Conservation (phyloP, 2,329 filamentous ascomycete genomes). For the Aspergillus latus region DNA sequence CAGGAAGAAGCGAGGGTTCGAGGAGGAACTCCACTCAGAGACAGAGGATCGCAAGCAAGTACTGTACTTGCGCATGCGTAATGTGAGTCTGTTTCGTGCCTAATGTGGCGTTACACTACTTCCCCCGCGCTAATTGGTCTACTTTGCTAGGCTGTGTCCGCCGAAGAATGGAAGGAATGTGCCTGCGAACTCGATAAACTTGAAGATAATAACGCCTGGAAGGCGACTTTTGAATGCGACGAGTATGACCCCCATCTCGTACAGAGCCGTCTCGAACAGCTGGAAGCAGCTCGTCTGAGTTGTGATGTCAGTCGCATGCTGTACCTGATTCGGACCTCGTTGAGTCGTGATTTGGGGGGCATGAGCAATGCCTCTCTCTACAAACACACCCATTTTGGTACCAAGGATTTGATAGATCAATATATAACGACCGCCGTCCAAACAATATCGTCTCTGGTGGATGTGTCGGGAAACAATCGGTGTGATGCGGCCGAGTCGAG, state of each 20-base stretch:
- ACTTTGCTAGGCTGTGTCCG: constrained; percentile 60
- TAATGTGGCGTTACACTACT: constrained; percentile 7
- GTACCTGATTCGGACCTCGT: constrained; percentile 73
- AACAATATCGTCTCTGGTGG: constrained; percentile 71
- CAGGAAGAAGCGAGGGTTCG: constrained; percentile 46
- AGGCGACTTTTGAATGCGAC: constrained; percentile 62
- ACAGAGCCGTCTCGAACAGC: constrained; percentile 65
- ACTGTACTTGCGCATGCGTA: constrained; percentile 63
- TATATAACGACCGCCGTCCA: constrained; percentile 79
- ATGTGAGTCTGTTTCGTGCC: constrained; percentile 49
- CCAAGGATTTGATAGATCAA: constrained; percentile 80
- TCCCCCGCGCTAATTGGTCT: background rate
- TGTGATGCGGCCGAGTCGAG: constrained; percentile 58
- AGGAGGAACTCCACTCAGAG: constrained; percentile 47
- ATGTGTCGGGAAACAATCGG: constrained; percentile 54
- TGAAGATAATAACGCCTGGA: constrained; percentile 82
- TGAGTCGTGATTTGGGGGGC: constrained; percentile 78
- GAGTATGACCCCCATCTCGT: constrained; percentile 74
- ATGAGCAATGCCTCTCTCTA: constrained; percentile 85
- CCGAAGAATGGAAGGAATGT: constrained; percentile 71
- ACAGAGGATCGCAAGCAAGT: constrained; percentile 63
- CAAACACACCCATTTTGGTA: constrained; percentile 79
- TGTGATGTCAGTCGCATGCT: constrained; percentile 76
- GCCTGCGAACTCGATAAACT: constrained; percentile 75
- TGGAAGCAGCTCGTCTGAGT: constrained; percentile 71